Evolutionary conservation across 2,329 filamentous ascomycete genomes (phyloP).

Genomic region (Niveomyces coronatus): DNA sequence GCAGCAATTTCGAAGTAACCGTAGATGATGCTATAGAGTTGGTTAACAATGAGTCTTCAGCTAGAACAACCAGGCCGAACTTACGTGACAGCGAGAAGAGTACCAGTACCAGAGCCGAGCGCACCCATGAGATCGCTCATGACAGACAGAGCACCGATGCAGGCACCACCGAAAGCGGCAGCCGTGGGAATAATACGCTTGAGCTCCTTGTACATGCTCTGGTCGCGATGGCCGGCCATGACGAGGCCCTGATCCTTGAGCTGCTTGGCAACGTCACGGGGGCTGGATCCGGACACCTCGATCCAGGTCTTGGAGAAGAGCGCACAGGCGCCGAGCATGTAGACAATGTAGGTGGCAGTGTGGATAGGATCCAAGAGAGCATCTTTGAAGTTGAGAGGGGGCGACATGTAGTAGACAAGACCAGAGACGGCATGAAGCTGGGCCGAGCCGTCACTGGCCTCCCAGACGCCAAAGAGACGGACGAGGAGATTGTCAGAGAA

Average conservation of each 20-base stretch:
- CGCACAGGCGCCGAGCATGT: slow-evolving; percentile 96
- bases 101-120: slow-evolving; percentile 93
- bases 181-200: slow-evolving; percentile 99
- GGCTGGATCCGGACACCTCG: slow-evolving; percentile 95
- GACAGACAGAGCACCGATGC: slow-evolving; percentile 95
- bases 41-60: slow-evolving; percentile 18
- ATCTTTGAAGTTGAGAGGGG: slow-evolving; percentile 94
- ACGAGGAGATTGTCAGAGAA: slow-evolving; percentile 99
- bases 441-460: slow-evolving; percentile 88
- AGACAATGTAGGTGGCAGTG: slow-evolving; percentile 87
- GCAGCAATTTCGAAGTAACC: slow-evolving; percentile 99
- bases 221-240: slow-evolving; percentile 98
- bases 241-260: slow-evolving; percentile 99
- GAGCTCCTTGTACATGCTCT: slow-evolving; percentile 99
- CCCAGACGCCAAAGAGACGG: slow-evolving; percentile 95
- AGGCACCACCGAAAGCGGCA: slow-evolving; percentile 95
- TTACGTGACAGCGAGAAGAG: slow-evolving; percentile 95
- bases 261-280: slow-evolving; percentile 97
- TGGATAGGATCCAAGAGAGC: slow-evolving; percentile 95
- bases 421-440: slow-evolving; percentile 91
- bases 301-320: slow-evolving; percentile 99
- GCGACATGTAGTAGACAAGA: slow-evolving; percentile 99
- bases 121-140: slow-evolving; percentile 92
- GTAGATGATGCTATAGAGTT: slow-evolving; percentile 78
- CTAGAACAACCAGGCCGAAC: slow-evolving; percentile 27